Conservation (phyloP, 2,329 filamentous ascomycete genomes). For the Magnaporthiopsis incrustans region DNA sequence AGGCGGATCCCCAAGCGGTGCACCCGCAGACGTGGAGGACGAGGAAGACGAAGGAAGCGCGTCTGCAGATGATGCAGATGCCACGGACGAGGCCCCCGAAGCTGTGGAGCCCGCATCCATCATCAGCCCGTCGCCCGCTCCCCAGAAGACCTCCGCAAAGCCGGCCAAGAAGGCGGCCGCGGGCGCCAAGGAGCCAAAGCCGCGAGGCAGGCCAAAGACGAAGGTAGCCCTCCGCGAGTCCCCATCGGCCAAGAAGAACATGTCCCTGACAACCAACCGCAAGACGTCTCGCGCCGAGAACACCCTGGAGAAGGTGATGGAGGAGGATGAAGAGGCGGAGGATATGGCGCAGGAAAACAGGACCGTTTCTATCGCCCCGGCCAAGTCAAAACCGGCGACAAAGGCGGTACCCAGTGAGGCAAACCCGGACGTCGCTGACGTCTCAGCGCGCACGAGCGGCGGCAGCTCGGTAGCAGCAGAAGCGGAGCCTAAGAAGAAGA, state of each 20-base stretch:
- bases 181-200: conserved; percentile 22
- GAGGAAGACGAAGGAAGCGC: conserved; percentile 8
- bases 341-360: conserved; percentile 23
- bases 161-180: conserved; percentile 9
- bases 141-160: conserved; percentile 10
- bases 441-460: conserved; percentile 8
- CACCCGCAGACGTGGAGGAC: conserved; percentile 9
- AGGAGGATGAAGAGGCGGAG: conserved; percentile 18
- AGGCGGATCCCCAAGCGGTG: conserved; percentile 6
- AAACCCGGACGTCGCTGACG: conserved; percentile 28
- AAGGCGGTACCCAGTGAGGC: conserved; percentile 36
- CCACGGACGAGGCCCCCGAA: conserved; percentile 4
- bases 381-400: conserved; percentile 9
- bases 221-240: conserved; percentile 9
- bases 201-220: conserved; percentile 36
- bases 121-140: neutral
- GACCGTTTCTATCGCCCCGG: conserved; percentile 15
- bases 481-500: conserved; percentile 52
- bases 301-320: conserved; percentile 31
- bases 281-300: conserved; percentile 21
- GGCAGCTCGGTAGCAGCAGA: conserved; percentile 17
- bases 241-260: conserved; percentile 12
- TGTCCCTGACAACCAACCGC: conserved; percentile 19
- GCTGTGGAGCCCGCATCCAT: neutral
- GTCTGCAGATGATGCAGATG: conserved; percentile 3